Percentiles rank a stretch among this genome's conserved stretches.
phyloP scores from a whole-genome alignment of 768 basidiomycete species.

The Boletus pseudo-olivaceus region DNA sequence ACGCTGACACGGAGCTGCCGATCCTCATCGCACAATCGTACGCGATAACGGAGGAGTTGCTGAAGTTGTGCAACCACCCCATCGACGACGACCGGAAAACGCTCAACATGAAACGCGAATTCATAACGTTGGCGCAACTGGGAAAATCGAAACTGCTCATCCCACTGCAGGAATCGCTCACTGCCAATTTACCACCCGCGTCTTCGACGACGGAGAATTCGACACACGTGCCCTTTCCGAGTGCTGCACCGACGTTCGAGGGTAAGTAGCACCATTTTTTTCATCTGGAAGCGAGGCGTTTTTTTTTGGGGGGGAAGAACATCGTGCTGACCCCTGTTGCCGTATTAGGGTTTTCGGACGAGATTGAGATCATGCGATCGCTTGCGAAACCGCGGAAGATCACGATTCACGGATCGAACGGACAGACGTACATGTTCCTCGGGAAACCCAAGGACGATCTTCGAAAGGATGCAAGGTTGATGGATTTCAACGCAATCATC shows the following conservation, averaged over 20 bases:
- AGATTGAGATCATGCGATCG: constrained; percentile 88
- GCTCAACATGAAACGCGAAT: constrained; percentile 48
- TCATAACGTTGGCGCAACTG: constrained; percentile 49
- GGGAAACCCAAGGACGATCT: constrained; percentile 98
- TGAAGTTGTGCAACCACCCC: constrained; percentile 59
- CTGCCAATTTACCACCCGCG: constrained; percentile 78
- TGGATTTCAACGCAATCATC: constrained; percentile 98
- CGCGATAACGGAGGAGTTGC: constrained; percentile 65
- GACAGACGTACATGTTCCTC: constrained; percentile 83
- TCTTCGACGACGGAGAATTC: constrained; percentile 47
- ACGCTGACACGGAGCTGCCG: constrained; percentile 40
- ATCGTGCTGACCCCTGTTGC: neutral
- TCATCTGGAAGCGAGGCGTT: no score
- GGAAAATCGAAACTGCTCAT: constrained; percentile 74
- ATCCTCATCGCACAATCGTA: constrained; percentile 51
- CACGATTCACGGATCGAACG: constrained; percentile 77
- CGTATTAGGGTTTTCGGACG: constrained; percentile 67
- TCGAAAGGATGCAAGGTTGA: constrained; percentile 92
- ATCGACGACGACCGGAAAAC: constrained; percentile 39
- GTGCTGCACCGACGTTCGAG: constrained; percentile 68
- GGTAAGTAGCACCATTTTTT: constrained; percentile 35
- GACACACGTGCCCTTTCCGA: constrained; percentile 77
- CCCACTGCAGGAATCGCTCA: constrained; percentile 90
- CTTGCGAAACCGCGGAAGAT: constrained; percentile 90
- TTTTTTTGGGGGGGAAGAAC: neutral